Conservation (phyloP, 177 flowering plant genomes). For the Tripterygium wilfordii region DNA sequence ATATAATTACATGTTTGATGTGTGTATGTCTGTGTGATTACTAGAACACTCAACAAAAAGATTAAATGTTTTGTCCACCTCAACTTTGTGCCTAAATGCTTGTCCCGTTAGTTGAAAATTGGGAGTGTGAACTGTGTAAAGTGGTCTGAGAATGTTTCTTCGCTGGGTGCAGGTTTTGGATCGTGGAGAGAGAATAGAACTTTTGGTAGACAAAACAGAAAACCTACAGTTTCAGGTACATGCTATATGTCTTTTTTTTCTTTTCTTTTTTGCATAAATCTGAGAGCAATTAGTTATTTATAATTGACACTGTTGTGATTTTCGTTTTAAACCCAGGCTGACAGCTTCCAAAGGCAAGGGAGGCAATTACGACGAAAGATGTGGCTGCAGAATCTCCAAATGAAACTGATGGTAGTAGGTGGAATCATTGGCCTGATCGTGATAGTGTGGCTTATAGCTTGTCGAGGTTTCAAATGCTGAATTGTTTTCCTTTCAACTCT, state of each 20-base stretch:
- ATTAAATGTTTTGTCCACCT: too few species aligned
- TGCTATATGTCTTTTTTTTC: background rate
- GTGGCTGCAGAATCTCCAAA: conserved; percentile 85
- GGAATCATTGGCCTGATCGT: conserved; percentile 42
- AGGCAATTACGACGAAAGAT: conserved; percentile 79
- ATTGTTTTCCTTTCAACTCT: too few species aligned
- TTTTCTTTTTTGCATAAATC: background rate
- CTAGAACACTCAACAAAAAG: too few species aligned
- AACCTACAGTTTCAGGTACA: conserved; percentile 91
- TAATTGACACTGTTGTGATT: background rate
- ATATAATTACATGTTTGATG: too few species aligned
- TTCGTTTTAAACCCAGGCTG: conserved; percentile 49
- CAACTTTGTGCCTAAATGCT: too few species aligned
- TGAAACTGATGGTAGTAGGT: conserved; percentile 79
- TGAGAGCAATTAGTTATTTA: background rate
- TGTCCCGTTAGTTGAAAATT: too few species aligned
- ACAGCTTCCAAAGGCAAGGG: conserved; percentile 95
- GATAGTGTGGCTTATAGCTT: conserved; percentile 56
- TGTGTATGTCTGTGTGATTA: too few species aligned
- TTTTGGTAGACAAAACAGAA: conserved; percentile 94
- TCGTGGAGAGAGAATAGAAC: conserved; percentile 93
- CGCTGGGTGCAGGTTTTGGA: conserved; percentile 67
- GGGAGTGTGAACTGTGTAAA: too few species aligned
- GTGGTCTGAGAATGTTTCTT: conserved; percentile 28
- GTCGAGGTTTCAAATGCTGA: conserved; percentile 67